These are phyloP conservation scores for Dujonia santamariae DNA, from an alignment of 1,139 yeast genomes.

Conservation along the genomic window DNA sequence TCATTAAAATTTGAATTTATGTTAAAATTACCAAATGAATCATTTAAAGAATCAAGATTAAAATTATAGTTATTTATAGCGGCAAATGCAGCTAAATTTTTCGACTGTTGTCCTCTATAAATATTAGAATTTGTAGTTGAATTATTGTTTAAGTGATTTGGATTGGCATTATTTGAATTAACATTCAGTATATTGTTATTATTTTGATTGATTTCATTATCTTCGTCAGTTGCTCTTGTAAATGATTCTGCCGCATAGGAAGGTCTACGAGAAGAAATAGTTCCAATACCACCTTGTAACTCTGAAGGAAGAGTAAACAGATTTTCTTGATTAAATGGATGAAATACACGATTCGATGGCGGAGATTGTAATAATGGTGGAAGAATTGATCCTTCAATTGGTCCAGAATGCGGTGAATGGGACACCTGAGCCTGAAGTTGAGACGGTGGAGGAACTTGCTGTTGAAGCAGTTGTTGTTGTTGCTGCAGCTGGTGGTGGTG, in stretches of 20 bases:
- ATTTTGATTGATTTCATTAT: conserved; percentile 4
- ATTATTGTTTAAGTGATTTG: not conserved
- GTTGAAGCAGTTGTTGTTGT: conserved; percentile 3
- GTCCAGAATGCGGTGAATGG: conserved; percentile 13
- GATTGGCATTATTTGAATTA: conserved; percentile 4
- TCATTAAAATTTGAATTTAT: conserved; percentile 37
- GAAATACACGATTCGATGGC: not conserved
- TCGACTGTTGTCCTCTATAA: no score
- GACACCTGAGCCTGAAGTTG: not conserved
- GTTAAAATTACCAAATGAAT: conserved; percentile 33
- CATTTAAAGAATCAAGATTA: conserved; percentile 29
- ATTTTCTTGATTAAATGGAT: conserved; percentile 11
- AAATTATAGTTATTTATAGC: conserved; percentile 20
- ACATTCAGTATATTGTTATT: conserved; percentile 3
- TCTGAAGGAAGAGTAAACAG: conserved; percentile 53
- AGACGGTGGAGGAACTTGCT: not conserved
- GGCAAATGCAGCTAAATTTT: conserved; percentile 21
- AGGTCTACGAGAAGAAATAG: conserved; percentile 61
- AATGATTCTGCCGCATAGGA: conserved; percentile 62
- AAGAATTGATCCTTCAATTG: conserved; percentile 11
- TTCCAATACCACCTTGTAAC: conserved; percentile 63
- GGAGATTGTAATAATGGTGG: conserved; percentile 3
- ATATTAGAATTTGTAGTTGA: conserved; percentile 6
- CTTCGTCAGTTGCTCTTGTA: conserved; percentile 29
- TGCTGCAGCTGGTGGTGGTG: conserved; percentile 6